phyloP scores from a whole-genome alignment of 2,329 filamentous ascomycete species.

The Phialemonium atrogriseum region DNA sequence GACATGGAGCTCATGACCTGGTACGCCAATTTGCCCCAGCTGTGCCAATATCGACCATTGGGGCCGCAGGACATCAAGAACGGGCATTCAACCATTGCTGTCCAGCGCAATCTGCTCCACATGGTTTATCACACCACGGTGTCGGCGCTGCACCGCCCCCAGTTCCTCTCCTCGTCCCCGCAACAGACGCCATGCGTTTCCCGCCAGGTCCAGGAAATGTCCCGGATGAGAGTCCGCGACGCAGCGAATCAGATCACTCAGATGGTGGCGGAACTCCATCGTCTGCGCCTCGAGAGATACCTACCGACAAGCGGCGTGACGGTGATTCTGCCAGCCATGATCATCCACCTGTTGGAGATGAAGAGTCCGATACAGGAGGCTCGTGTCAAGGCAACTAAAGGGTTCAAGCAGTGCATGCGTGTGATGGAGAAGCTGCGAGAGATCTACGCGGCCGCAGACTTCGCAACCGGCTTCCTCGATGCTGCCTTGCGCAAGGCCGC shows the following conservation, averaged over 20 bases:
- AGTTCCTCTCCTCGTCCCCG: slow-evolving; percentile 72
- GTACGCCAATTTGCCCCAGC: slow-evolving; percentile 62
- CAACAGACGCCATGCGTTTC: slow-evolving; percentile 41
- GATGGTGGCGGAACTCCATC: slow-evolving; percentile 69
- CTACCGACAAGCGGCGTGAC: slow-evolving; percentile 86
- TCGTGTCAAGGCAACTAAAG: slow-evolving; percentile 62
- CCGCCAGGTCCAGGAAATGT: slow-evolving; percentile 71
- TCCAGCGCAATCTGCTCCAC: slow-evolving; percentile 81
- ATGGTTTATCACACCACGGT: slow-evolving; percentile 92
- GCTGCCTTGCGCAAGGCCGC: slow-evolving; percentile 82
- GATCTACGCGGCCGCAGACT: slow-evolving; percentile 90
- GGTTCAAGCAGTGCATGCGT: slow-evolving; percentile 91
- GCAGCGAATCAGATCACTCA: slow-evolving; percentile 78
- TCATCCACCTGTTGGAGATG: slow-evolving; percentile 87
- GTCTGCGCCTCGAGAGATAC: slow-evolving; percentile 63
- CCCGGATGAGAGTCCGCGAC: slow-evolving; percentile 72
- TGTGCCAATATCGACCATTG: slow-evolving; percentile 59
- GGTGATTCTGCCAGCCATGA: slow-evolving; percentile 81
- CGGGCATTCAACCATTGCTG: slow-evolving; percentile 49
- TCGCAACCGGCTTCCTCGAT: slow-evolving; percentile 90
- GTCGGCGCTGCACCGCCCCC: slow-evolving; percentile 83
- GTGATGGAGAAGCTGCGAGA: slow-evolving; percentile 83
- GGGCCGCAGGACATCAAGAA: slow-evolving; percentile 47
- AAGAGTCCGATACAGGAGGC: slow-evolving; percentile 68
- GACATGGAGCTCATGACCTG: slow-evolving; percentile 73